Conservation (phyloP, 2,329 filamentous ascomycete species). For the Periconia sp. region DNA sequence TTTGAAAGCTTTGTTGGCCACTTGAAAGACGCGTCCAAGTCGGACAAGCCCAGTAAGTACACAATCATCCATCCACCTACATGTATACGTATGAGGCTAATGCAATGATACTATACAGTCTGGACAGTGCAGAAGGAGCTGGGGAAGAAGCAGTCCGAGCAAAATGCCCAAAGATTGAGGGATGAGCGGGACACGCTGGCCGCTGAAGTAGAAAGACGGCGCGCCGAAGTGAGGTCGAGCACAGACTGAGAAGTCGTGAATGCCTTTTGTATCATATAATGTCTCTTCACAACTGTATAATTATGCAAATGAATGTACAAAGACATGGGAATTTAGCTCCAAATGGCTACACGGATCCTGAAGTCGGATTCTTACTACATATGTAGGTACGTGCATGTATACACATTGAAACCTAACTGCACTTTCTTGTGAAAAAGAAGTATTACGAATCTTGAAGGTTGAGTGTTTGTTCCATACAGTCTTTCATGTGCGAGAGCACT, state of each 20-base stretch:
- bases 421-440: too few relatives aligned
- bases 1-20: constrained; percentile 85
- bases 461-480: too few relatives aligned
- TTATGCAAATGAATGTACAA: background rate
- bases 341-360: background rate
- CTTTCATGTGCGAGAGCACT: background rate
- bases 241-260: constrained; percentile 18
- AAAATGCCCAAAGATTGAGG: constrained; percentile 27
- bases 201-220: constrained; percentile 34
- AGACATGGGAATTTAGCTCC: background rate
- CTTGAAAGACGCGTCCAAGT: constrained; percentile 87
- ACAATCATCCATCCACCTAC: too few relatives aligned
- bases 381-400: too few relatives aligned
- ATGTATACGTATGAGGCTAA: background rate
- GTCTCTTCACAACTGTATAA: background rate
- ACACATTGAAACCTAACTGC: background rate
- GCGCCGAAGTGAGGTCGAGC: constrained; percentile 38
- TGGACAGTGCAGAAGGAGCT: constrained; percentile 40
- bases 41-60: constrained; percentile 80
- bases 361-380: background rate
- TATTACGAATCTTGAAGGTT: too few relatives aligned
- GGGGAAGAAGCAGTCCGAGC: constrained; percentile 31
- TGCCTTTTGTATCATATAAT: background rate
- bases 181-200: constrained; percentile 34
- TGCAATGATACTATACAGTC: constrained; percentile 29